Evolutionary conservation across 768 basidiomycete genomes (phyloP).

Genomic region (Trametes villosa): DNA sequence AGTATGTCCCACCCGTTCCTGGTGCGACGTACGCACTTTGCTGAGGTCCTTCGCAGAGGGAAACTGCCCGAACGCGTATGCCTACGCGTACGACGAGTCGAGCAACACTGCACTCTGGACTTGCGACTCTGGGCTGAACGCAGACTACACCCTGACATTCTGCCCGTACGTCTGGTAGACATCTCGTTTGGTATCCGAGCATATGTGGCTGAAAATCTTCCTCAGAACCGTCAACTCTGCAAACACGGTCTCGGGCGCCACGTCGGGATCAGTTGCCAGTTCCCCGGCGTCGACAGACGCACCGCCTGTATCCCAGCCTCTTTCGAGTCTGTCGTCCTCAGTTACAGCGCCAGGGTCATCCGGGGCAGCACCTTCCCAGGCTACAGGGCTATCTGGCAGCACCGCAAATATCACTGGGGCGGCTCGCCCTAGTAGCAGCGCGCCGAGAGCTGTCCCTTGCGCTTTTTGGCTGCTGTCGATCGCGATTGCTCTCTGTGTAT

Average conservation of each 20-base stretch:
- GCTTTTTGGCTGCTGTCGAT: too few species aligned
- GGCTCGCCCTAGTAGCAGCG: not conserved
- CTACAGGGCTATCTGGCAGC: not conserved
- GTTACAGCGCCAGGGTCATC: not conserved
- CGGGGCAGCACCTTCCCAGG: not conserved
- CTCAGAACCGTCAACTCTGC: not conserved
- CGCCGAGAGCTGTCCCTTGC: too few species aligned
- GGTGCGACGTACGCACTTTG: too few species aligned
- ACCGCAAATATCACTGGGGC: not conserved
- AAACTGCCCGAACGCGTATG: constrained; percentile 30
- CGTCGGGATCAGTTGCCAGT: not conserved
- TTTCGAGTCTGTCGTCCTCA: not conserved
- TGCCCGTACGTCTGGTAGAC: constrained; percentile 27
- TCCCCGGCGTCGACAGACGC: not conserved
- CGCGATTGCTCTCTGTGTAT: too few species aligned
- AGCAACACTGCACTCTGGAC: constrained; percentile 56
- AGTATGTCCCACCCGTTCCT: constrained; percentile 20
- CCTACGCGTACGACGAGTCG: constrained; percentile 29
- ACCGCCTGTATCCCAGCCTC: not conserved
- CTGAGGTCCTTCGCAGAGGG: constrained; percentile 20
- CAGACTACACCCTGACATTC: constrained; percentile 37
- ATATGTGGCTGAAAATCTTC: not conserved
- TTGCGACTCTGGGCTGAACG: constrained; percentile 42
- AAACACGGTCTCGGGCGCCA: not conserved
- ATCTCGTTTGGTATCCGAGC: not conserved